Evolutionary conservation across 2,329 filamentous ascomycete species (phyloP).

Genomic region (Dactylonectria estremocensis): DNA sequence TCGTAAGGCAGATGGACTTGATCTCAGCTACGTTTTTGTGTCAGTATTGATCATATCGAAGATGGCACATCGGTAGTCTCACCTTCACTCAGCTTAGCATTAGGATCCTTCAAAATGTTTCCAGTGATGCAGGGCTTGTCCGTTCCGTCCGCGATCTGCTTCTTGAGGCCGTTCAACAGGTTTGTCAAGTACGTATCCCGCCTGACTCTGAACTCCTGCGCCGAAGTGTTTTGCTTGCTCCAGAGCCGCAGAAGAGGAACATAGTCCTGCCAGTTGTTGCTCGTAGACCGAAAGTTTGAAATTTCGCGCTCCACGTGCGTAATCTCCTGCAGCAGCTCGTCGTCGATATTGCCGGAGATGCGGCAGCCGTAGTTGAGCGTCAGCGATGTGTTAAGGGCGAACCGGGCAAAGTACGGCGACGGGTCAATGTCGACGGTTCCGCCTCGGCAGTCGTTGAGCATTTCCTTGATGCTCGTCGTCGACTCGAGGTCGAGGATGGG

Average conservation of each 20-base stretch:
- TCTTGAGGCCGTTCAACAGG: conserved; percentile 71
- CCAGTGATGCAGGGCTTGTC: conserved; percentile 61
- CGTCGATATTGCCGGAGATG: conserved; percentile 79
- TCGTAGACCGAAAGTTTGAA: conserved; percentile 82
- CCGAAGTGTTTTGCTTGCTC: conserved; percentile 73
- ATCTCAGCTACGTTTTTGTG: conserved; percentile 72
- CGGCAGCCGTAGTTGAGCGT: conserved; percentile 86
- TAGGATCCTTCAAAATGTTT: conserved; percentile 69
- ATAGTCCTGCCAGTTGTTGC: conserved; percentile 89
- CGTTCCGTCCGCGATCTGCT: conserved; percentile 56
- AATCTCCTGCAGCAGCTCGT: conserved; percentile 80
- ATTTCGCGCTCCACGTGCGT: conserved; percentile 82
- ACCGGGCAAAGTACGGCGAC: conserved; percentile 80
- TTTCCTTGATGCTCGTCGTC: conserved; percentile 79
- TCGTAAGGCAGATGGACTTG: conserved; percentile 85
- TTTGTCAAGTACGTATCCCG: conserved; percentile 78
- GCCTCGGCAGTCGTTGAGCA: conserved; percentile 74
- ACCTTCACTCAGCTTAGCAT: conserved; percentile 59
- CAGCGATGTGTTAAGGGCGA: conserved; percentile 82
- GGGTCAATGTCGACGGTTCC: conserved; percentile 79
- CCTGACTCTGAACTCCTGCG: conserved; percentile 76
- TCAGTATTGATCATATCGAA: rapidly evolving
- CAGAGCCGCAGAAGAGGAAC: conserved; percentile 80
- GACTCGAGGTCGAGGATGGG: conserved; percentile 86
- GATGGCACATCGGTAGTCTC: background rate